Evolutionary conservation across 495 filamentous ascomycete species (phyloP).

Genomic region (Hypoxylon perforatum): DNA sequence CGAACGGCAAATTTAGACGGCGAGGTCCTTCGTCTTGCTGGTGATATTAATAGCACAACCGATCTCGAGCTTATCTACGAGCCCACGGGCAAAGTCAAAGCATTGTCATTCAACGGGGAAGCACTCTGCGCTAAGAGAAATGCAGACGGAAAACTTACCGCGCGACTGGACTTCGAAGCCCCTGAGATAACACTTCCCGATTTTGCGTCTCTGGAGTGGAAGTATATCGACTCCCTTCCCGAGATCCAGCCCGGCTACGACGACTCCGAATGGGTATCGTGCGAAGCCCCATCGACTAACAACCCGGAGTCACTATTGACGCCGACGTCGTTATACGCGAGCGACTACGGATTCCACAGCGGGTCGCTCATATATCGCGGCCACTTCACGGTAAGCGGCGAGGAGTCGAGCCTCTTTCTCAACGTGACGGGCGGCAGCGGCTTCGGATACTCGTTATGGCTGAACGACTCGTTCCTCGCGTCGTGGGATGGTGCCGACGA

Average conservation of each 20-base stretch:
- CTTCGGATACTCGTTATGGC: slow-evolving; percentile 67
- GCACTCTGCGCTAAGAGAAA: slow-evolving; percentile 62
- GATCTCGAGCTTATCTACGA: slow-evolving; percentile 71
- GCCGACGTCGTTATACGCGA: slow-evolving; percentile 71
- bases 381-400: slow-evolving; percentile 72
- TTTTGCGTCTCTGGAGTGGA: slow-evolving; percentile 70
- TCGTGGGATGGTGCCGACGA: slow-evolving; percentile 64
- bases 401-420: slow-evolving; percentile 66
- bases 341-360: slow-evolving; percentile 79
- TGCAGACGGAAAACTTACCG: slow-evolving; percentile 51
- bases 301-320: slow-evolving; percentile 68
- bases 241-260: slow-evolving; percentile 73
- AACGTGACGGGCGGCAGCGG: slow-evolving; percentile 70
- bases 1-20: slow-evolving; percentile 67
- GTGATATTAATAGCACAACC: slow-evolving; percentile 76
- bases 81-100: slow-evolving; percentile 57
- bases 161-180: slow-evolving; percentile 60
- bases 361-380: slow-evolving; percentile 77
- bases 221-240: slow-evolving; percentile 74
- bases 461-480: slow-evolving; percentile 65
- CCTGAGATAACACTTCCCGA: slow-evolving; percentile 66
- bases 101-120: slow-evolving; percentile 66
- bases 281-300: slow-evolving; percentile 64
- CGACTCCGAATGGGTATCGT: slow-evolving; percentile 72
- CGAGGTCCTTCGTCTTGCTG: slow-evolving; percentile 65